Evolutionary conservation across 2,329 filamentous ascomycete species (phyloP).

Genomic region (Pyrenophora seminiperda): DNA sequence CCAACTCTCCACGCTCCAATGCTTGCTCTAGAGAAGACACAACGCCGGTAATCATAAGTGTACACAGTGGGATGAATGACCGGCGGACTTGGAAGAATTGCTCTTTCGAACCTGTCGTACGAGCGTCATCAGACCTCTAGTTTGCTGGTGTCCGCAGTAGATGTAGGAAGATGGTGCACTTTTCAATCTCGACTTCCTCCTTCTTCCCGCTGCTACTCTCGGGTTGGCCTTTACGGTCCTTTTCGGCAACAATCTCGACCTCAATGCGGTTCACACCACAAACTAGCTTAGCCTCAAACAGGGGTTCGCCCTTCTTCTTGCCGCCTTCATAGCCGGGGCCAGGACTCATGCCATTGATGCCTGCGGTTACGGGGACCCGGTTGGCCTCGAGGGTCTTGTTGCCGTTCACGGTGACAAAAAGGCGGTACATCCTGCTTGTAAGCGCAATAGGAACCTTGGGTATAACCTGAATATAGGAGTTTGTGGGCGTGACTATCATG

Average conservation of each 20-base stretch:
- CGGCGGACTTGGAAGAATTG: neutral
- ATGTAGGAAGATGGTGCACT: conserved; percentile 76
- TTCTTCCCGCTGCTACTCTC: conserved; percentile 34
- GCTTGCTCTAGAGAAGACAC: no score
- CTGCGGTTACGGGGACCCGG: conserved; percentile 55
- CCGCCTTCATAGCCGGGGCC: conserved; percentile 35
- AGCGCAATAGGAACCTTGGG: conserved; percentile 68
- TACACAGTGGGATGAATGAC: neutral
- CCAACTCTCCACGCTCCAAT: no score
- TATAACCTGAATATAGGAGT: conserved; percentile 73
- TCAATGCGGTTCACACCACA: conserved; percentile 79
- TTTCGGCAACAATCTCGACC: conserved; percentile 75
- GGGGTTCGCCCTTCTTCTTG: conserved; percentile 62
- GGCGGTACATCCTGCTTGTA: conserved; percentile 72
- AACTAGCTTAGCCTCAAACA: conserved; percentile 75
- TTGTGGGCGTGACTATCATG: conserved; percentile 68
- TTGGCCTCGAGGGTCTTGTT: conserved; percentile 65
- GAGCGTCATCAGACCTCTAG: conserved; percentile 13
- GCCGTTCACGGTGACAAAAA: conserved; percentile 75
- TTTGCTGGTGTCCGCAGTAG: conserved; percentile 55
- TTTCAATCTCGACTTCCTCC: conserved; percentile 72
- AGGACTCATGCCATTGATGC: conserved; percentile 37
- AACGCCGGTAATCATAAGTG: no score
- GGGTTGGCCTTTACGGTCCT: conserved; percentile 54
- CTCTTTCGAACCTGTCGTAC: neutral